Percentiles rank a stretch among this genome's conserved stretches.
Evolutionary conservation across 169 alveolate genomes (phyloP).

Genomic region (Neospora caninum): DNA sequence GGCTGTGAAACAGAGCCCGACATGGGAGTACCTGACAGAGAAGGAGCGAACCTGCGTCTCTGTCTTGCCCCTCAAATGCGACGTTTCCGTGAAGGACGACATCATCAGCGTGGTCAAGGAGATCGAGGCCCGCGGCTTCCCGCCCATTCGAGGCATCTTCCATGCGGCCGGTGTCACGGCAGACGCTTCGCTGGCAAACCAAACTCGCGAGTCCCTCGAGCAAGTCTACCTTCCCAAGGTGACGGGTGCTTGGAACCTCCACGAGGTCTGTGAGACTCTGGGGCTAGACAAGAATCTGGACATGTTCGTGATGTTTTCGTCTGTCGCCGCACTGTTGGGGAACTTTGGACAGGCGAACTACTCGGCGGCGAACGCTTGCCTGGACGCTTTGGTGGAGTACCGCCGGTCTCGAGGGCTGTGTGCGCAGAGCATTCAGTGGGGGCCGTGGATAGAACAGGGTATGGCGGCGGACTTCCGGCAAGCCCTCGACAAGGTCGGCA

Average conservation of each 20-base stretch:
- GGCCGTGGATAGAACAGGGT: constrained; percentile 80
- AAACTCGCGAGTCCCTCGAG: constrained; percentile 67
- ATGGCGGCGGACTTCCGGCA: constrained; percentile 73
- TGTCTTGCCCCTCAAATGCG: constrained; percentile 42
- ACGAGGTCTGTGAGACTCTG: constrained; percentile 66
- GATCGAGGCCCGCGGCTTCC: constrained; percentile 34
- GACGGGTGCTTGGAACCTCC: constrained; percentile 81
- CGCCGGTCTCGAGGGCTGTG: constrained; percentile 74
- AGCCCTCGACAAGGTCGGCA: constrained; percentile 75
- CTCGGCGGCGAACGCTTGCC: constrained; percentile 80
- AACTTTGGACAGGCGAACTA: constrained; percentile 81
- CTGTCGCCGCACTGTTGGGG: constrained; percentile 78
- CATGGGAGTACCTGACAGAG: constrained; percentile 54
- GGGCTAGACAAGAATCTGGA: constrained; percentile 67
- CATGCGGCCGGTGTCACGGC: constrained; percentile 72
- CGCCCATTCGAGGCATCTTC: constrained; percentile 58
- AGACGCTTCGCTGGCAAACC: constrained; percentile 71
- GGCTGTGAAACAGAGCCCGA: constrained; percentile 11
- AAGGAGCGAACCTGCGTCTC: background rate
- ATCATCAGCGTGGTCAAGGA: constrained; percentile 15
- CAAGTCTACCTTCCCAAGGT: constrained; percentile 77
- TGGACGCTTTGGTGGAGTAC: constrained; percentile 74
- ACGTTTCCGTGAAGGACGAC: constrained; percentile 54
- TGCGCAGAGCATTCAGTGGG: constrained; percentile 81
- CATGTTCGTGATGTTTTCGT: constrained; percentile 74